Evolutionary conservation across 495 filamentous ascomycete species (phyloP).

Genomic region (Podospora bellae-mahoneyi): DNA sequence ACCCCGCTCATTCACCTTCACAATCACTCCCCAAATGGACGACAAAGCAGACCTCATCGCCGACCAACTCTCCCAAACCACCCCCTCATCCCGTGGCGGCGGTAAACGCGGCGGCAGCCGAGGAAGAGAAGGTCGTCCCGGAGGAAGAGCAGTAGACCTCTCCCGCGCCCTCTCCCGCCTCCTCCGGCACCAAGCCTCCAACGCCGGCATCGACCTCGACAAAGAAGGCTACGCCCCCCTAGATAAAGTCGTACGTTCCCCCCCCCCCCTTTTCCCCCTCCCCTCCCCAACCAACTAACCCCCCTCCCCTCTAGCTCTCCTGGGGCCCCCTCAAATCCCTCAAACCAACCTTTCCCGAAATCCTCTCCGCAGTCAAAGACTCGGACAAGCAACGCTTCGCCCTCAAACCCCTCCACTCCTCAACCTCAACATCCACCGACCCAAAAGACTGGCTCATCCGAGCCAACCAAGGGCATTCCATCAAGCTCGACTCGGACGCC

Average conservation of each 20-base stretch:
- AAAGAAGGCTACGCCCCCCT: slow-evolving; percentile 76
- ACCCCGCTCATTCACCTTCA: not conserved
- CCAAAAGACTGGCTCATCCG: slow-evolving; percentile 79
- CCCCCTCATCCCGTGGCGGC: not conserved
- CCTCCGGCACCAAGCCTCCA: slow-evolving; percentile 78
- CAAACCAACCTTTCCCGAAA: slow-evolving; percentile 68
- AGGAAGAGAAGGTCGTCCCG: slow-evolving; percentile 31
- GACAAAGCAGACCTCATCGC: not conserved
- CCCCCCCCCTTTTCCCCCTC: slow-evolving; percentile 6
- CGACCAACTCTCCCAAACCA: not conserved
- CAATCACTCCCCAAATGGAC: not conserved
- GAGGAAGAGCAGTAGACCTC: slow-evolving; percentile 58
- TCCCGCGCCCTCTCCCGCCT: slow-evolving; percentile 79
- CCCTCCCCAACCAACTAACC: slow-evolving; percentile 3
- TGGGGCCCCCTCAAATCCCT: slow-evolving; percentile 67
- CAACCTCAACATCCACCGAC: slow-evolving; percentile 38
- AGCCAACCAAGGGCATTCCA: slow-evolving; percentile 86
- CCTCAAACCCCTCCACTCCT: slow-evolving; percentile 41
- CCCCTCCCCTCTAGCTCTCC: slow-evolving; percentile 50
- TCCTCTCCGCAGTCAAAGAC: slow-evolving; percentile 62
- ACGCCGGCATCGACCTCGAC: slow-evolving; percentile 72
- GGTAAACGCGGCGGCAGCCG: slow-evolving; percentile 11
- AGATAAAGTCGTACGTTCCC: slow-evolving; percentile 64
- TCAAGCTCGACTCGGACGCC: slow-evolving; percentile 64
- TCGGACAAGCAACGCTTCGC: slow-evolving; percentile 94